These are phyloP conservation scores for Blastocystis sp. DNA, from an alignment of 352 stramenopile species.

Conservation along the genomic window DNA sequence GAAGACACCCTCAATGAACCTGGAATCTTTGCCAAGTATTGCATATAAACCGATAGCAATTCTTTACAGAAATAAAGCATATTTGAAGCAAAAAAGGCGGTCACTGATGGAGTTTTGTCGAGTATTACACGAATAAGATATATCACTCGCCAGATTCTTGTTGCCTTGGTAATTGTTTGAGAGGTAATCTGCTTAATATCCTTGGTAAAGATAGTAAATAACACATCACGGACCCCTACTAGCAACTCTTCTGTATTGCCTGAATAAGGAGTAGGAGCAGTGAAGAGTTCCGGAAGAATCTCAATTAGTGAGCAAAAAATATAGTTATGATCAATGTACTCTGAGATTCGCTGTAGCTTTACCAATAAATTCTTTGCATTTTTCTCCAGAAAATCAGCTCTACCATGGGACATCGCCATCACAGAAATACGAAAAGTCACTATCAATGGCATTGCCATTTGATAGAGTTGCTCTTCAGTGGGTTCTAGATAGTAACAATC, in stretches of 20 bases:
- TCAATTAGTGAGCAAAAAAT: conserved; percentile 33
- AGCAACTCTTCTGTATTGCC: neutral
- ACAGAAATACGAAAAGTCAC: conserved; percentile 8
- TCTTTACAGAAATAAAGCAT: neutral
- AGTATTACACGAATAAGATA: neutral
- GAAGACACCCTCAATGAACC: neutral
- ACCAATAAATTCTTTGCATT: conserved; percentile 25
- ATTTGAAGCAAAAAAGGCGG: neutral
- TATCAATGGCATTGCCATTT: conserved; percentile 20
- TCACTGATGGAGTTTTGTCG: neutral
- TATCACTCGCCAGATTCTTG: neutral
- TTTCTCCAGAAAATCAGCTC: conserved; percentile 8
- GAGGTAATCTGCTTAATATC: neutral
- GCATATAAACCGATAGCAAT: neutral
- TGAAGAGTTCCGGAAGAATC: conserved; percentile 1
- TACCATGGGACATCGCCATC: neutral
- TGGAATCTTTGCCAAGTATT: neutral
- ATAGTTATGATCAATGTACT: conserved; percentile 26
- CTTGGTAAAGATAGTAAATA: neutral
- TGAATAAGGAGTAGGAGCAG: neutral
- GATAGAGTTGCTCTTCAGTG: neutral
- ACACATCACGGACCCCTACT: neutral
- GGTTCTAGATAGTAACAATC: neutral
- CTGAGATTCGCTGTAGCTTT: neutral
- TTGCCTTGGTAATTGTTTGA: neutral